Conservation (phyloP, 106 monocot species). For the Dioscorea zingiberensis region DNA sequence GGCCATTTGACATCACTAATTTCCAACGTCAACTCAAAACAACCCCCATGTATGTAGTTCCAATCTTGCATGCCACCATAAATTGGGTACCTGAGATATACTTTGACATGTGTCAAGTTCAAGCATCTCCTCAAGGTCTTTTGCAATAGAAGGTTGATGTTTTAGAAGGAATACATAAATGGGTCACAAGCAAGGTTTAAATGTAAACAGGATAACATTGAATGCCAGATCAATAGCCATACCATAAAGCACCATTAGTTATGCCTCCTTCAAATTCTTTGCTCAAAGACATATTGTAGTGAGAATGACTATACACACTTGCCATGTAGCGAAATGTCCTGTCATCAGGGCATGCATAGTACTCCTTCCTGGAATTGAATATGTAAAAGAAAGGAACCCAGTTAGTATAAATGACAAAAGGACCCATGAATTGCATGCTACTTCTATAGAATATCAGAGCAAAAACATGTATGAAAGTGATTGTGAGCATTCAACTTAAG, state of each 20-base stretch:
- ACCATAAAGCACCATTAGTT: slow-evolving; percentile 94
- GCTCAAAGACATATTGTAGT: slow-evolving; percentile 91
- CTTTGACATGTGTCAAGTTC: background rate
- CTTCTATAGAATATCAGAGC: too few species aligned
- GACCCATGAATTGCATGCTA: too few species aligned
- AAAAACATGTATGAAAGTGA: too few species aligned
- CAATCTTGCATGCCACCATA: slow-evolving; percentile 99
- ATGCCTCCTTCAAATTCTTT: slow-evolving; percentile 89
- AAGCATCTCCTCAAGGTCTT: background rate
- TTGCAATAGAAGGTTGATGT: background rate
- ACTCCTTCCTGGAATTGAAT: slow-evolving; percentile 65
- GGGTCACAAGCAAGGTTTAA: background rate
- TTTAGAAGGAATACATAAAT: too few species aligned
- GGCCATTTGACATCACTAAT: slow-evolving; percentile 97
- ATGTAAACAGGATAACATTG: background rate
- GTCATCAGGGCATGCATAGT: slow-evolving; percentile 90
- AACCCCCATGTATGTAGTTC: slow-evolving; percentile 98
- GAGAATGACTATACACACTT: slow-evolving; percentile 73
- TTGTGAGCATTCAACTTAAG: too few species aligned
- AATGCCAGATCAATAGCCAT: slow-evolving; percentile 10
- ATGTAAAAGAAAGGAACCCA: background rate
- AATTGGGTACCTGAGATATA: slow-evolving; percentile 80
- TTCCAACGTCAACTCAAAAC: slow-evolving; percentile 95
- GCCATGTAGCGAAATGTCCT: slow-evolving; percentile 85
- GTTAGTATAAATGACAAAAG: too few species aligned